These are phyloP conservation scores for Prosopis cineraria DNA, from an alignment of 306 rosid species.

Conservation along the genomic window DNA sequence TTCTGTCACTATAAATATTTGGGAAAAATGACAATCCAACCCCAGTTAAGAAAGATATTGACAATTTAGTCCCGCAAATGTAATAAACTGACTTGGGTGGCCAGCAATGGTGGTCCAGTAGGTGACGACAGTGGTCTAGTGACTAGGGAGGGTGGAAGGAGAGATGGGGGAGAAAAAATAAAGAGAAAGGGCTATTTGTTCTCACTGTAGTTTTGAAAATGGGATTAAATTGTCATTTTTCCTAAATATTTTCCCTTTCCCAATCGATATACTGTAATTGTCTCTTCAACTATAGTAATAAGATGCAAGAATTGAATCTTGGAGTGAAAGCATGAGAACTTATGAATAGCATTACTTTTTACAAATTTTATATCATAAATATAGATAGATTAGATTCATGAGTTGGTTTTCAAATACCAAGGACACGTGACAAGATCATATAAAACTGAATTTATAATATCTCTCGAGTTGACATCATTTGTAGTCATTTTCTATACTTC, in stretches of 20 bases:
- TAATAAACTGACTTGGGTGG: neutral
- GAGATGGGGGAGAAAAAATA: neutral
- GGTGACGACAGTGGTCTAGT: neutral
- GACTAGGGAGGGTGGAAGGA: neutral
- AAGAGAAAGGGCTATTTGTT: neutral
- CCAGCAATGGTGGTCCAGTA: neutral
- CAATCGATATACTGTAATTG: too few species aligned
- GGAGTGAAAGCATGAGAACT: neutral
- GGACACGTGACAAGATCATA: neutral
- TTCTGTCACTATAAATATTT: neutral
- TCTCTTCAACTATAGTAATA: neutral
- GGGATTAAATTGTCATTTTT: neutral
- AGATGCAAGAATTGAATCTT: neutral
- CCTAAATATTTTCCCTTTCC: neutral
- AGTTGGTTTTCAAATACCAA: neutral
- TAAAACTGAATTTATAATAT: conserved; percentile 13
- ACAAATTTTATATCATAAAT: neutral
- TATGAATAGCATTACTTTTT: neutral
- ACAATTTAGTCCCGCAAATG: neutral
- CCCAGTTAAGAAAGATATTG: neutral
- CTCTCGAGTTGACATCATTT: conserved; percentile 15
- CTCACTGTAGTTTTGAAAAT: neutral
- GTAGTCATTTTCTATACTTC: neutral
- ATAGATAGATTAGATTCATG: neutral
- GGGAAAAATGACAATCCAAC: neutral